Evolutionary conservation across 345 rosid species (phyloP), one percentile per base, ranked within the genome.

Genomic region (Lumnitzera littorea): DNA sequence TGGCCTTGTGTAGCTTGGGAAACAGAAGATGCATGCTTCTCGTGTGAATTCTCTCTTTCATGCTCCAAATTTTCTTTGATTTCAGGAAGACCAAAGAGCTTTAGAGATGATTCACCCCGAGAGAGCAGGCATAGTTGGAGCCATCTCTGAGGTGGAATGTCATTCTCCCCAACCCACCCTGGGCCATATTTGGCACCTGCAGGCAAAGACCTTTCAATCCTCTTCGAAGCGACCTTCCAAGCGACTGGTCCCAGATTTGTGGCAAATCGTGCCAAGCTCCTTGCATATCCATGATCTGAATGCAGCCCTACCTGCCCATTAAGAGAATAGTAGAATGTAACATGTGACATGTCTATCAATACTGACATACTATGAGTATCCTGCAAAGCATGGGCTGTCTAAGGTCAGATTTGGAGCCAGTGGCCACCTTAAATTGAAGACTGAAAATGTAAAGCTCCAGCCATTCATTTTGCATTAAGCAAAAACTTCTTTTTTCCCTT

Each of bases 151-250:
- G 76, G 77, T 41, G 74, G 60, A 46, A 79, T 50, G 46, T 79
- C 88, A 57, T 86, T 76, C 70, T 86, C 96, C 60, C 83, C 91
- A 46, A 91, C 86, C 96, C 98, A 89, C 53, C 96, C 96, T 2
- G 72, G 98, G 20, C 98, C 96, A 78, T 78, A 91, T 62, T 74
- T 70, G 14, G 67, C 62, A 46, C 82, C 96, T 13, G 70, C 63
- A 1, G 92, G 86, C 70, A 91, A 70, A 64, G 80, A 67, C 70
- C 58, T 78, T 55, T 79, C 82, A 59, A 85, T 85, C 63, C 70
- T 82, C 56, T 46, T 75, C 4, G 82, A 71, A 46, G 96, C 96
- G 15, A 76, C 60, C 73, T 72, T 78, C 96, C 91, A 89, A 67
- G 78, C 84, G 64, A 63, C 70, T 36, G 89, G 81, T 52, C 98